Evolutionary conservation across 495 filamentous ascomycete species (phyloP), one percentile per base, ranked within the genome.

Genomic region (Podospora bellae-mahoneyi): DNA sequence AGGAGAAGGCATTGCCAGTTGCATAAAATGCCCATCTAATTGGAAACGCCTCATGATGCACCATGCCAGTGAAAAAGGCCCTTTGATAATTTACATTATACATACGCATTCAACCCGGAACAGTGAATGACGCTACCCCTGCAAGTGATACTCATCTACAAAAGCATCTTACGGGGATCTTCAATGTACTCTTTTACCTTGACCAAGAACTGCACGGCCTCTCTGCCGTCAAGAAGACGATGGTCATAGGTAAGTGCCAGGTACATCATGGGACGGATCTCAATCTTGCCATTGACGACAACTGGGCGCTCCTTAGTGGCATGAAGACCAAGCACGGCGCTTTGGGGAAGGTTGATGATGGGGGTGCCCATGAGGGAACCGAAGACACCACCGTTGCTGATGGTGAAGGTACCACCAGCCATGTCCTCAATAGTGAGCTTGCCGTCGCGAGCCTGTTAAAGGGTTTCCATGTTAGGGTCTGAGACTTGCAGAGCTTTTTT

Each of bases 121-220:
- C 18, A 13, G 39, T 48, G 39, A 16, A 48, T 48, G 39, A 48
- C 39, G 39, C 39, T 48, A 10, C 39, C 39, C 39, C 39, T 48
- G 7, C 7, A 48, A 48, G 23, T 23, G 23, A 48, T 16, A 48
- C 39, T 16, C 39, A 48, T 62, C 32, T 67, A 55, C 59, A 62
- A 62, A 62, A 99, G 84, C 95, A 99, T 97, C 72, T 89, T 89
- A 53, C 92, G 83, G 9, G 95, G 95, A 76, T 99, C 96, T 82
- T 99, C 95, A 74, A 99, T 98, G 79, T 94, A 98, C 77, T 98
- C 91, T 85, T 97, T 97, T 75, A 97, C 89, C 89, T 97, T 98
- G 58, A 99, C 90, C 70, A 99, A 83, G 86, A 99, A 99, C 68
- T 94, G 96, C 30, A 97, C 93, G 15, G 93, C 96, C 83, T 99